Evolutionary conservation across 1,284 basidiomycete genomes (phyloP), one percentile per base, ranked within the genome.

Genomic region (Vanrija sp.): DNA sequence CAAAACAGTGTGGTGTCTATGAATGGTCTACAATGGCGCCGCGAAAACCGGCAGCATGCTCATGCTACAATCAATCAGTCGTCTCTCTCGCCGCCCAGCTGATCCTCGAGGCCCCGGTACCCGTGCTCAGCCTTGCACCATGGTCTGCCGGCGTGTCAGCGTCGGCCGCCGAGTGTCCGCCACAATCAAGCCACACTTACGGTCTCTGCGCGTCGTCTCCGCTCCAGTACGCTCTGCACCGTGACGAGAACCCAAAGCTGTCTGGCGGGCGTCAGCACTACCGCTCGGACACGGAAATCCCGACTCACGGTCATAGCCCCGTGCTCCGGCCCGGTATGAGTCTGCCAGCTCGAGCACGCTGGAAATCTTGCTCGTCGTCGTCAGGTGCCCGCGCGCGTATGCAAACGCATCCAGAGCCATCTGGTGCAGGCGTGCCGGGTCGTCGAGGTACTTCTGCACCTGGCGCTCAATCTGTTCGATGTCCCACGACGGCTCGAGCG

Each of bases 321-420:
- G 56, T 5, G 55, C 53, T 3, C 73, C 74, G 9, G 60, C 39
- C 8, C 64, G 57, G 58, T 76, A 66, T 55, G 62, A 60, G 21
- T 73, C 69, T 4, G 65, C 69, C 51, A 76, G 67, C n/a, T 59
- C 42, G 18, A 75, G 40, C 45, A 74, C 58, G 38, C 71, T 64
- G 5, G 58, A 52, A 9, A 76, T 61, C 58, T 76, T 76, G 46
- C 61, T 60, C 58, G 70, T 72, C 12, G 70, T 70, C 2, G 73
- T 75, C 46, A 76, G 51, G 44, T 73, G 61, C 44, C 61, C 60
- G 29, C 74, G 61, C 0, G 74, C 74, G 54, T 72, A 75, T 5
- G 66, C 66, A 46, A 76, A 67, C 6, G 60, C 74, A 25, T 74
- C 66, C 39, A 74, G 48, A 5, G 73, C 71, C 66, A 74, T 76